Evolutionary conservation across 306 rosid genomes (phyloP), one percentile per base, ranked within the genome.

Genomic region (Prunus mongolica): DNA sequence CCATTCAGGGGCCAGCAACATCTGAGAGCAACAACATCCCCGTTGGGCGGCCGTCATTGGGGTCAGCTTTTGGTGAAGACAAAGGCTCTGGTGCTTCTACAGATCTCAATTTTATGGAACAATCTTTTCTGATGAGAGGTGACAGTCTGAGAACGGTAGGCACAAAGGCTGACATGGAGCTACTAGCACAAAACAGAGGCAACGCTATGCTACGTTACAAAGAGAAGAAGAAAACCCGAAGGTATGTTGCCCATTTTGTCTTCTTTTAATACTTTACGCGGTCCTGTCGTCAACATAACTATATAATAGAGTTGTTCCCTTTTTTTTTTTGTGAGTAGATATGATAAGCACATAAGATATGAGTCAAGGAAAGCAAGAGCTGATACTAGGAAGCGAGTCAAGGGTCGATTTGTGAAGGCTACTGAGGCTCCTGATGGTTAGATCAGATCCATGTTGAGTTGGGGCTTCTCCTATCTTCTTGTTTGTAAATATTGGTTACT

Each of bases 301-400:
- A 13, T 46, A 73, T 73, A 46, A 46, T 15, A 16, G n/a, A 24
- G 28, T 38, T 15, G 5, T 61, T 0, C 49, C 56, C 28, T 19
- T 16, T 65, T 73, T 1, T 38, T 6, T 8, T 38, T 6, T 46
- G 30, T 46, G 20, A 16, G 27, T 73, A 90, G 95, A 80, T 90
- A 90, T 44, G 95, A 90, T 30, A 90, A 90, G 70, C 91, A 82
- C 82, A 86, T 90, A 79, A 67, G 95, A 24, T 90, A 90, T 5
- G 95, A 90, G 56, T 88, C 95, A 1, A 85, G 95, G 83, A 90
- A 90, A 86, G 87, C 88, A 20, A 86, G 92, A 78, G 95, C 95
- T 56, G 95, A 90, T 71, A 88, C 92, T 9, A 84, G 95, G 82
- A 90, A 74, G 84, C 82, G 95, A 50, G 87, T 90, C 9, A 90